These are phyloP conservation scores for Dothideomycetes sp. DNA, from an alignment of 2,329 filamentous ascomycete genomes.

Conservation along the genomic window DNA sequence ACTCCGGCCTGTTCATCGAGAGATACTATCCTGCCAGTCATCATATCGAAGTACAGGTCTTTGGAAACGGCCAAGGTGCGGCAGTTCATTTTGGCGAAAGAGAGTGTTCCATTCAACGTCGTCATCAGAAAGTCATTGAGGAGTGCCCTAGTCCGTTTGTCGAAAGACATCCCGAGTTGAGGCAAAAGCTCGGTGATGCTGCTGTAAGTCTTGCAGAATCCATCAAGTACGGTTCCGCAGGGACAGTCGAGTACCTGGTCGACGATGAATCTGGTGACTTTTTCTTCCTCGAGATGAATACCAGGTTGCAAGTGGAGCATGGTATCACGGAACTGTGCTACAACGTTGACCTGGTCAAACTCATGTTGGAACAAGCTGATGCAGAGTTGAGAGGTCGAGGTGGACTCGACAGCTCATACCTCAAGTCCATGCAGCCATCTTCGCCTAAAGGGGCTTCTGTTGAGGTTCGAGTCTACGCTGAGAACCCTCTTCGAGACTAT, in stretches of 20 bases:
- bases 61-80: conserved; percentile 71
- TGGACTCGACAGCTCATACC: conserved; percentile 33
- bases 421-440: conserved; percentile 35
- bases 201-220: conserved; percentile 58
- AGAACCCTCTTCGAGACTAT: conserved; percentile 51
- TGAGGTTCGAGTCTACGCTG: conserved; percentile 48
- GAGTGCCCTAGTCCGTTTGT: conserved; percentile 73
- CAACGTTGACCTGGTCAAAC: conserved; percentile 43
- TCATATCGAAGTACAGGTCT: conserved; percentile 85
- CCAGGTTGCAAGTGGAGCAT: conserved; percentile 50
- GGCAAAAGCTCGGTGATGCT: conserved; percentile 52
- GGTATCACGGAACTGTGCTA: conserved; percentile 50
- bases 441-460: conserved; percentile 41
- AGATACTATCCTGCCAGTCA: conserved; percentile 69
- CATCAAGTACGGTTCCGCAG: conserved; percentile 67
- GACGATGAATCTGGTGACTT: conserved; percentile 74
- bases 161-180: conserved; percentile 44
- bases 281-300: conserved; percentile 57
- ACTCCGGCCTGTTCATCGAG: conserved; percentile 77
- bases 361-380: conserved; percentile 50
- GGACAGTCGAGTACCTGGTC: conserved; percentile 84
- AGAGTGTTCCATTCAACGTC: conserved; percentile 77
- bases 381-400: conserved; percentile 37
- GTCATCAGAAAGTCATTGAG: conserved; percentile 87
- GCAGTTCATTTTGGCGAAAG: conserved; percentile 79